A percentile compares a stretch with the other conserved stretches of the same genome.
Evolutionary conservation across 2,329 filamentous ascomycete species (phyloP).

Genomic region (Diplodia sapinea): DNA sequence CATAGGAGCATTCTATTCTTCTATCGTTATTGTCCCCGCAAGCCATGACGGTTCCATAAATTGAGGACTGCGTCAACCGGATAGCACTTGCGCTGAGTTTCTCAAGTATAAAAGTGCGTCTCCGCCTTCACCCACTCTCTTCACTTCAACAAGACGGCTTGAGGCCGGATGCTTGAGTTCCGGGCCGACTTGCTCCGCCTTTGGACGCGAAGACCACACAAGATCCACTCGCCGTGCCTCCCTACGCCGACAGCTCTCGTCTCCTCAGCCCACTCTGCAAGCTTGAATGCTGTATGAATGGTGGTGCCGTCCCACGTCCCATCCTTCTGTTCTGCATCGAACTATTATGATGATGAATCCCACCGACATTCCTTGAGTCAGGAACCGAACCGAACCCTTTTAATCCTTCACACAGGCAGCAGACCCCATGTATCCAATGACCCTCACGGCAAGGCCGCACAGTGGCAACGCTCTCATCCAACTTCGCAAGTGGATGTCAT

Average conservation of each 20-base stretch:
- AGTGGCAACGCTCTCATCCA: too few relatives aligned
- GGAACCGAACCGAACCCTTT: too few relatives aligned
- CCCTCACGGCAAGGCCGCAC: background rate
- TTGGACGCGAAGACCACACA: too few relatives aligned
- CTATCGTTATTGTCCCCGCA: too few relatives aligned
- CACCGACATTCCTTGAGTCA: background rate
- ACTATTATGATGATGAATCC: background rate
- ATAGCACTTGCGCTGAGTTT: background rate
- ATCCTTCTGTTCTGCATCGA: background rate
- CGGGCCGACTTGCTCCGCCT: background rate
- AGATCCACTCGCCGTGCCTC: background rate
- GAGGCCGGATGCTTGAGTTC: background rate
- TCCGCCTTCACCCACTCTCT: background rate
- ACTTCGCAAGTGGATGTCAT: too few relatives aligned
- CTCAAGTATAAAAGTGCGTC: background rate
- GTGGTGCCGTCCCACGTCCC: background rate
- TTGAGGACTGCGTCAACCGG: background rate
- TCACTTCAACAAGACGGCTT: background rate
- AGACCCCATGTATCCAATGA: background rate
- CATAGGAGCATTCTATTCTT: too few relatives aligned
- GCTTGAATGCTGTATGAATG: background rate
- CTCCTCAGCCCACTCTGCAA: background rate
- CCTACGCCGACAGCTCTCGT: background rate
- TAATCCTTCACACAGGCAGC: too few relatives aligned
- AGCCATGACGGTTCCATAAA: background rate